phyloP scores from a whole-genome alignment of 78 protist species.

The Speleostelium caveatum region DNA sequence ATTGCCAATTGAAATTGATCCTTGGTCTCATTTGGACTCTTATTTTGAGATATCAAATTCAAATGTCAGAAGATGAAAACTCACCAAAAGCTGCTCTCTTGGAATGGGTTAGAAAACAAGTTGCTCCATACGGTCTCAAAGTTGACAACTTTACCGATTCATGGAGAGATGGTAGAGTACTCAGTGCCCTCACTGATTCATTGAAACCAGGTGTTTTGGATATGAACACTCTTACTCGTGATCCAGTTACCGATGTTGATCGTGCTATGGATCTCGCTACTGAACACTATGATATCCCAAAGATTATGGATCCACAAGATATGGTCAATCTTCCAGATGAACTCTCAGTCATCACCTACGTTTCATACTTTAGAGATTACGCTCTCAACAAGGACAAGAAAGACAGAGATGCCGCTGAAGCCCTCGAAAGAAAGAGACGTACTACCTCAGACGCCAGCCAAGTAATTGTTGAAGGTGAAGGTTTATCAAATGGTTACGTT shows the following conservation, averaged over 20 bases:
- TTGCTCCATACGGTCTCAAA: constrained; percentile 54
- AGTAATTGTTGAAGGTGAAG: constrained; percentile 62
- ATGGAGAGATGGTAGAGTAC: constrained; percentile 84
- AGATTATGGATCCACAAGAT: constrained; percentile 83
- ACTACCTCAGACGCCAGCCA: constrained; percentile 48
- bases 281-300: constrained; percentile 76
- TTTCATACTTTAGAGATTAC: constrained; percentile 80
- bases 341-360: constrained; percentile 82
- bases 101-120: constrained; percentile 85
- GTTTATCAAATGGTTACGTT: constrained; percentile 70
- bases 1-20: constrained; percentile 83
- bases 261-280: constrained; percentile 74
- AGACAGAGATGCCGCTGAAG: constrained; percentile 54
- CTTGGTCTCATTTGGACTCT: constrained; percentile 91
- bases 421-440: constrained; percentile 45
- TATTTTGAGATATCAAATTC: constrained; percentile 89
- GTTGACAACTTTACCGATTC: constrained; percentile 77
- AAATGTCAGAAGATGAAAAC: constrained; percentile 66
- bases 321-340: constrained; percentile 81
- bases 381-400: constrained; percentile 56
- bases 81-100: constrained; percentile 85
- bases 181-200: constrained; percentile 80
- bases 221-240: constrained; percentile 35
- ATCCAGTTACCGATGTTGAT: constrained; percentile 54
- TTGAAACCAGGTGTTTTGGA: constrained; percentile 69